A percentile compares a stretch with the other conserved stretches of the same genome.
phyloP scores from a whole-genome alignment of 1,139 yeast species.

The Pichia sp. region DNA sequence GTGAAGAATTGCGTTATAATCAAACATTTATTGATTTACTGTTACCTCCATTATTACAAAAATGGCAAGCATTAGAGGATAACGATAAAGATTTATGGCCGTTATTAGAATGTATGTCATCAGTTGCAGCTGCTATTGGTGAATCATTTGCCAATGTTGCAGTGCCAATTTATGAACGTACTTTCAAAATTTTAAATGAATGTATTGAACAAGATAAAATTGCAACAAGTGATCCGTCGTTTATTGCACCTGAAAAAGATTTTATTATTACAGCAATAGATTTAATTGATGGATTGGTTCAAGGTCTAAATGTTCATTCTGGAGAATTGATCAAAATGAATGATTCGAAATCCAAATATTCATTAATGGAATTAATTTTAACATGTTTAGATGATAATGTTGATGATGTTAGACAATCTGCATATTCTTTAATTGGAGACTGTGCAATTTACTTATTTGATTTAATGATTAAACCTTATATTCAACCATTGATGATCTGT shows the following conservation, averaged over 20 bases:
- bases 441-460: conserved; percentile 60
- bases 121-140: conserved; percentile 82
- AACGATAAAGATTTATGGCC: conserved; percentile 87
- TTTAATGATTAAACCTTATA: conserved; percentile 46
- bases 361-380: conserved; percentile 58
- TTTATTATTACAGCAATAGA: conserved; percentile 85
- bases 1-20: conserved; percentile 44
- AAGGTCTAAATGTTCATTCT: conserved; percentile 69
- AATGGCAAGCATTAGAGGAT: conserved; percentile 72
- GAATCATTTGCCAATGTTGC: conserved; percentile 87
- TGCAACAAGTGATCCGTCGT: conserved; percentile 57
- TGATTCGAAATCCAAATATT: conserved; percentile 24
- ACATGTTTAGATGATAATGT: conserved; percentile 70
- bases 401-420: conserved; percentile 86
- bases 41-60: conserved; percentile 71
- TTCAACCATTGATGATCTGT: conserved; percentile 52
- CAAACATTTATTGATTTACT: conserved; percentile 54
- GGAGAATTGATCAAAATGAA: conserved; percentile 47
- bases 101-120: conserved; percentile 83
- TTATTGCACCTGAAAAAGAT: conserved; percentile 84
- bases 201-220: conserved; percentile 64
- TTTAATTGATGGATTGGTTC: conserved; percentile 84
- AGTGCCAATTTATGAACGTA: conserved; percentile 77
- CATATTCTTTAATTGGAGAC: conserved; percentile 88
- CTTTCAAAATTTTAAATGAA: conserved; percentile 58